Percentiles rank a stretch among this genome's conserved stretches.
Conservation (phyloP, 1,284 basidiomycete genomes). For the Sanghuangporus sanghuang region DNA sequence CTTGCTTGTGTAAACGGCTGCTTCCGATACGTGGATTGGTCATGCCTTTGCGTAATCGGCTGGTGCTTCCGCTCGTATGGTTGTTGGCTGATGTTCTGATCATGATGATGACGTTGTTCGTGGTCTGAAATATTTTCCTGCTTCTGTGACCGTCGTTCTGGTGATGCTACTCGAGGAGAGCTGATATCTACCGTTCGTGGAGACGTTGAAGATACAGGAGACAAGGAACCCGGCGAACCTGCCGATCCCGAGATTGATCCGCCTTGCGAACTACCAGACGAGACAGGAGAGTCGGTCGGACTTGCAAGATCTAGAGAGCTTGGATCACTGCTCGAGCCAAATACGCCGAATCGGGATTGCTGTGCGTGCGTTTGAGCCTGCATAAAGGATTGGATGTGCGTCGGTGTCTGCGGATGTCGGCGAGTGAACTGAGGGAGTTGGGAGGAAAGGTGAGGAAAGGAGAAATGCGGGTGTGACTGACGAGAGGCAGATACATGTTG, state of each 20-base stretch:
- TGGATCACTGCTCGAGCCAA: neutral
- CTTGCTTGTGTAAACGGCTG: neutral
- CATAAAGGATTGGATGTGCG: neutral
- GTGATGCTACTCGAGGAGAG: constrained; percentile 9
- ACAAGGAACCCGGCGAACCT: constrained; percentile 7
- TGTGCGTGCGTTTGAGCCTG: neutral
- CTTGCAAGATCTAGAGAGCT: constrained; percentile 6
- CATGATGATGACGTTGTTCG: neutral
- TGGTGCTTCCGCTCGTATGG: neutral
- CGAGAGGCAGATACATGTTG: neutral
- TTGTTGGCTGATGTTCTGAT: neutral
- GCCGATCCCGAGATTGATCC: constrained; percentile 3
- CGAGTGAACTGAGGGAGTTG: neutral
- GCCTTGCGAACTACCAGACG: constrained; percentile 7
- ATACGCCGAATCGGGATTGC: neutral
- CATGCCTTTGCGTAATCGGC: neutral
- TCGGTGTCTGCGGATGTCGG: neutral
- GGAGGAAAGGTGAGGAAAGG: neutral
- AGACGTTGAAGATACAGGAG: constrained; percentile 13
- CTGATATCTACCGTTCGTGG: constrained; percentile 12
- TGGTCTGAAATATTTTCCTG: neutral
- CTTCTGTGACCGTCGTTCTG: neutral
- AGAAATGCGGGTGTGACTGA: neutral
- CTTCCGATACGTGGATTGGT: neutral
- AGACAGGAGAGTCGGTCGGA: constrained; percentile 9